Conservation (phyloP, 2,329 filamentous ascomycete genomes). For the Eutypa lata region DNA sequence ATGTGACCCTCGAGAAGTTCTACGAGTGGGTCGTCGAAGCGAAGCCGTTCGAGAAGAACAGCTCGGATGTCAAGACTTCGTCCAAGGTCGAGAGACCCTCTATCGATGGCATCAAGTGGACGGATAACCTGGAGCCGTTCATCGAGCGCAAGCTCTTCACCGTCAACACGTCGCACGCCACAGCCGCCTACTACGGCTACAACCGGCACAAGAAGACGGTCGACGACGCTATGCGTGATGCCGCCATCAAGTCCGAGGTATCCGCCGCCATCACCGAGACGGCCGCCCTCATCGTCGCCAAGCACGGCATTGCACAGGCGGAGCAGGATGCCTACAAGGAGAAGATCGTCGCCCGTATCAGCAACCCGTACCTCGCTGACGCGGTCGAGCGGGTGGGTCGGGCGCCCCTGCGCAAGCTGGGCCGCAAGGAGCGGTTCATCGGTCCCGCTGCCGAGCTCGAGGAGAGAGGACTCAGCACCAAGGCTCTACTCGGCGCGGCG, state of each 20-base stretch:
- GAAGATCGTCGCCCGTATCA: slow-evolving; percentile 88
- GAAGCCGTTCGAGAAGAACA: slow-evolving; percentile 71
- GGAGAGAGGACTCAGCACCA: slow-evolving; percentile 70
- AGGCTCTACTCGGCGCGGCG: slow-evolving; percentile 73
- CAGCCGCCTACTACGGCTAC: slow-evolving; percentile 93
- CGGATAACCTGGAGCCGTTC: slow-evolving; percentile 85
- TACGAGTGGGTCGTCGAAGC: slow-evolving; percentile 97
- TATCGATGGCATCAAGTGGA: slow-evolving; percentile 90
- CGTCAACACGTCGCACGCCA: slow-evolving; percentile 97
- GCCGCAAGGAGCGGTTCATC: slow-evolving; percentile 93
- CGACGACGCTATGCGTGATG: slow-evolving; percentile 81
- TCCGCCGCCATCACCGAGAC: slow-evolving; percentile 81
- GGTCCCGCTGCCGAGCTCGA: slow-evolving; percentile 87
- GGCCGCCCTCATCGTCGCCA: slow-evolving; percentile 77
- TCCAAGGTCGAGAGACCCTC: slow-evolving; percentile 54
- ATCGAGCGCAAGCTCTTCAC: slow-evolving; percentile 99
- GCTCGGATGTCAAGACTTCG: slow-evolving; percentile 13
- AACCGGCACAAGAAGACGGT: slow-evolving; percentile 82
- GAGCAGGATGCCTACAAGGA: slow-evolving; percentile 86
- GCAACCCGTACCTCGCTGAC: slow-evolving; percentile 90
- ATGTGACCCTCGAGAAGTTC: slow-evolving; percentile 97
- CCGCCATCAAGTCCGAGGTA: slow-evolving; percentile 76
- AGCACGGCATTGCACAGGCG: slow-evolving; percentile 72
- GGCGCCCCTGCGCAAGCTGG: slow-evolving; percentile 89
- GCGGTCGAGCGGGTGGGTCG: slow-evolving; percentile 93